Evolutionary conservation across 441 rosid genomes (phyloP).

Genomic region (Raphanus hybrid): DNA sequence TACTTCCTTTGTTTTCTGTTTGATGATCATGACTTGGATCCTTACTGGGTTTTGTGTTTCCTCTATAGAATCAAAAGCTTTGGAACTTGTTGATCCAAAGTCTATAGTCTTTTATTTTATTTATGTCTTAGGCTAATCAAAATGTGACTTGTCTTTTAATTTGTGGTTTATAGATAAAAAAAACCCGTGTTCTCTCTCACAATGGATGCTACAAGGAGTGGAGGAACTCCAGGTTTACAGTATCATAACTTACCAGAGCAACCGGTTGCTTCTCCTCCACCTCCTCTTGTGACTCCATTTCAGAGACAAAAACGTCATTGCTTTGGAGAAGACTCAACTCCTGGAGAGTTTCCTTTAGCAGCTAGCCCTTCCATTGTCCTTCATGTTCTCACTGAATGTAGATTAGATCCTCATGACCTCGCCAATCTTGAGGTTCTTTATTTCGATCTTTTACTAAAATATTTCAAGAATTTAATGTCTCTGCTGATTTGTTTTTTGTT

Average conservation of each 20-base stretch:
- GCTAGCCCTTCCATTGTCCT: slow-evolving; percentile 92
- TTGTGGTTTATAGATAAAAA: slow-evolving; percentile 53
- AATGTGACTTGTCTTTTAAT: slow-evolving; percentile 34
- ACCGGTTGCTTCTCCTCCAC: slow-evolving; percentile 49
- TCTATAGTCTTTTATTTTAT: not conserved
- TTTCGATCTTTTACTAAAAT: slow-evolving; percentile 20
- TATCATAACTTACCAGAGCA: slow-evolving; percentile 79
- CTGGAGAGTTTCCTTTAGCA: slow-evolving; percentile 98
- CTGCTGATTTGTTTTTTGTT: slow-evolving; percentile 10
- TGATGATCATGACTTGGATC: slow-evolving; percentile 23
- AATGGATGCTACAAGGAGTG: slow-evolving; percentile 91
- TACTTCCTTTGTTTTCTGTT: not conserved
- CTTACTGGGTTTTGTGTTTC: slow-evolving; percentile 30
- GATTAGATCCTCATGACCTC: slow-evolving; percentile 91
- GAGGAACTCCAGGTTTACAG: slow-evolving; percentile 72
- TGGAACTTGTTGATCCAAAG: slow-evolving; percentile 40
- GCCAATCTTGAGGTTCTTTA: slow-evolving; percentile 74
- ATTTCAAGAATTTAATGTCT: slow-evolving; percentile 51
- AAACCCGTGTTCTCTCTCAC: slow-evolving; percentile 59
- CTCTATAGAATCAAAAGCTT: slow-evolving; percentile 58
- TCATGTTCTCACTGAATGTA: slow-evolving; percentile 88
- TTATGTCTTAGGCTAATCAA: slow-evolving; percentile 13
- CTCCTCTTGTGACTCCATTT: slow-evolving; percentile 34
- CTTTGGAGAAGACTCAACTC: slow-evolving; percentile 76
- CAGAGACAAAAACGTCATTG: slow-evolving; percentile 77